Evolutionary conservation across 2,329 filamentous ascomycete genomes (phyloP).

Genomic region (Cladophialophora exuberans): DNA sequence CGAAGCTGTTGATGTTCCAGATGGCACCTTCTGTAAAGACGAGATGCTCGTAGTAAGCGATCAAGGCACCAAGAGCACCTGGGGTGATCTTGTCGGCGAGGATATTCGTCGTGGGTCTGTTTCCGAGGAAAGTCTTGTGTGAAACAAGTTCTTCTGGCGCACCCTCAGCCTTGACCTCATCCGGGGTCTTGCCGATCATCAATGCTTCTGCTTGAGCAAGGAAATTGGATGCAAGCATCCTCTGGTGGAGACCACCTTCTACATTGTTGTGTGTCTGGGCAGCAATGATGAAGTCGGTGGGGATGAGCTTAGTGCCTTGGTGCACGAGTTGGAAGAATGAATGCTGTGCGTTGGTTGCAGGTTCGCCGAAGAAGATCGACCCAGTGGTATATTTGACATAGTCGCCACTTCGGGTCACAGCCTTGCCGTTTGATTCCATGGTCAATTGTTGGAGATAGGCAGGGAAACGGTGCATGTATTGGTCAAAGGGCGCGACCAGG

Average conservation of each 20-base stretch:
- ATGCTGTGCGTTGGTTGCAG: conserved; percentile 98
- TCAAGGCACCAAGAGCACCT: conserved; percentile 87
- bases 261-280: conserved; percentile 97
- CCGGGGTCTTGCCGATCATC: conserved; percentile 58
- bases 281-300: conserved; percentile 95
- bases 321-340: conserved; percentile 99
- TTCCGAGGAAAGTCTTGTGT: conserved; percentile 99
- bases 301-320: conserved; percentile 98
- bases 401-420: conserved; percentile 82
- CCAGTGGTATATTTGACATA: conserved; percentile 98
- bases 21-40: conserved; percentile 97
- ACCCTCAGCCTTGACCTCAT: conserved; percentile 53
- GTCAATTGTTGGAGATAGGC: conserved; percentile 98
- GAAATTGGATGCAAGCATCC: conserved; percentile 57
- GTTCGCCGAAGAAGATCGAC: conserved; percentile 94
- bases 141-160: conserved; percentile 66
- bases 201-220: conserved; percentile 54
- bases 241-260: conserved; percentile 90
- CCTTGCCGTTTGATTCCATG: conserved; percentile 99
- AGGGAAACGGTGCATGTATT: conserved; percentile 98
- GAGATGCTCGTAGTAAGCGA: conserved; percentile 98
- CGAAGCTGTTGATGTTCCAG: conserved; percentile 99
- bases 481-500: conserved; percentile 95
- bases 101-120: conserved; percentile 95
- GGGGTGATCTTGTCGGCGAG: conserved; percentile 93